Base-by-base conservation (phyloP, 208 protist genomes). In the Polymyxa betae region DNA sequence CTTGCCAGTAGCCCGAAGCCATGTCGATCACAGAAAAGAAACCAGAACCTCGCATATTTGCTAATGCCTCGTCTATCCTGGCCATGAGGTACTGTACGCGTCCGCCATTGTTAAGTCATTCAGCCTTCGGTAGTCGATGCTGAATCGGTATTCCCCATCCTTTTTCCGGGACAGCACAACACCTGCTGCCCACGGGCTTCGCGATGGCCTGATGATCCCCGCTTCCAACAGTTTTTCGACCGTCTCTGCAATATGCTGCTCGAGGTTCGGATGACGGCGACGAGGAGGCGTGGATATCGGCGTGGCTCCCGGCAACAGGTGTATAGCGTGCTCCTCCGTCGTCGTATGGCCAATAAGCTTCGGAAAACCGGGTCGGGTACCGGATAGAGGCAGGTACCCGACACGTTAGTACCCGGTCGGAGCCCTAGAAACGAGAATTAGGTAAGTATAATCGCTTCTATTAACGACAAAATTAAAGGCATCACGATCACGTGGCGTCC, bases 1-100 rank as follows among this genome's bases (percentile, higher is more conserved):
- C 89, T 43, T 91, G 89, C 45, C 82, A 46, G 49, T 40, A 91
- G 89, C 20, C 89, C 12, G 88, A 45, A 5, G 38, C 12, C 88
- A 87, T 10, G 38, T 91, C 89, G 32, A 91, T 46, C 16, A 29
- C 54, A 16, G 54, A 66, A 29, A 66, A 66, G 54, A 16, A 66
- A 16, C 20, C 20, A 16, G 54, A 16, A 29, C 54, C 54, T 29
- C 29, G 54, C 54, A 66, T 66, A n/a, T n/a, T n/a, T n/a, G n/a
- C n/a, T n/a, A n/a, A n/a, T n/a, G n/a, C n/a, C n/a, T n/a, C n/a
- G n/a, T n/a, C n/a, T n/a, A n/a, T n/a, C n/a, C n/a, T n/a, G n/a
- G n/a, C n/a, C n/a, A n/a, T n/a, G n/a, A n/a, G n/a, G n/a, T n/a
- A n/a, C n/a, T n/a, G 49, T 77, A 88, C 38, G 38, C 49, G 77